Evolutionary conservation across 805 yeast species (phyloP), one percentile per base, ranked within the genome.

Genomic region (Saccharomycopsis fermentans): DNA sequence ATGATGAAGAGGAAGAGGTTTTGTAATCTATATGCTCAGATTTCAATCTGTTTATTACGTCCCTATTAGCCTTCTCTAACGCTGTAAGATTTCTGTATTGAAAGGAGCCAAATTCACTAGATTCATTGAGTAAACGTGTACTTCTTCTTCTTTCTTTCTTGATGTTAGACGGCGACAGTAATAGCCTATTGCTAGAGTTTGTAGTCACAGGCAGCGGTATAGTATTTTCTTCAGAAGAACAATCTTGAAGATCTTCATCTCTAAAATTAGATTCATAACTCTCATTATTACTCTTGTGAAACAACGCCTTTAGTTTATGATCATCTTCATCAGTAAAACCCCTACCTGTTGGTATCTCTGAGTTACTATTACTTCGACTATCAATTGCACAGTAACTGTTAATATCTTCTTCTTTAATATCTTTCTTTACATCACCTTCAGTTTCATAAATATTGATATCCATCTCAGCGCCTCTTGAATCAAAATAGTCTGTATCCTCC

Each of bases 21-120:
- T 72, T 74, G 64, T 81, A 36, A 27, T 58, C 60, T 36, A 83
- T 88, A 69, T 89, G 96, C 68, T 92, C 98, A 34, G 78, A 84
- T 66, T 90, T 87, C 67, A 94, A 78, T 62, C 96, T 75, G 66
- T 88, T 87, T 63, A 94, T 90, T 14, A 87, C 91, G 71, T 91
- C 97, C 67, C 89, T 90, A 68, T 94, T 94, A 8, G 96, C 97
- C 65, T 87, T 87, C 65, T 94, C 98, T 58, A 95, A 77, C 5
- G 94, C 94, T 4, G 92, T 84, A 62, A 94, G 73, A 68, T 94
- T 94, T 63, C 97, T 78, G 72, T 88, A 94, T 60, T 88, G 85
- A 70, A 94, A 94, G 3, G 94, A 85, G 0, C 99, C 99, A 78
- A 94, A 94, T 66, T 92, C 92, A 6, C 81, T 74, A 6, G 77